Evolutionary conservation across 2,329 filamentous ascomycete genomes (phyloP).

Genomic region (Ambrosiella beaveri): DNA sequence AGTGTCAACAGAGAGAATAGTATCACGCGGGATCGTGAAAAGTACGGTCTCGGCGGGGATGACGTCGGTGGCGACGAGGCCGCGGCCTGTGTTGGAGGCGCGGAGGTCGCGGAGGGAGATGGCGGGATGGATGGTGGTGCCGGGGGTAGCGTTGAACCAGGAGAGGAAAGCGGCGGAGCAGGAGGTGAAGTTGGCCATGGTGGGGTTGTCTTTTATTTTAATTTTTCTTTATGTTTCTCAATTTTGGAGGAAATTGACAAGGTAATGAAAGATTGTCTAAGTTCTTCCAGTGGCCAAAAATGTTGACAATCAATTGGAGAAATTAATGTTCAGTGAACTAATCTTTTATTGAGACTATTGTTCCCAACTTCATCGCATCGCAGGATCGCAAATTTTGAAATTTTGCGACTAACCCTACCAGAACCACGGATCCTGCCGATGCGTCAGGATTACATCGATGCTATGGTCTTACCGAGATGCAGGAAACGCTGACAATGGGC

Average conservation of each 20-base stretch:
- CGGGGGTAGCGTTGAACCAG: constrained; percentile 37
- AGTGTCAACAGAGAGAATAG: constrained; percentile 56
- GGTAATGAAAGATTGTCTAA: not conserved
- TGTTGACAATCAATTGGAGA: not conserved
- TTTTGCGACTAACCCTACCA: not conserved
- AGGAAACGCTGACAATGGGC: too few relatives aligned
- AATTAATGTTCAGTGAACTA: not conserved
- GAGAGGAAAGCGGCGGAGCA: constrained; percentile 29
- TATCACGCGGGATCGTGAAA: constrained; percentile 58
- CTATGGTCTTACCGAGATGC: too few relatives aligned
- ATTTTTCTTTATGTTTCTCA: too few relatives aligned
- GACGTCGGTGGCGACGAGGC: constrained; percentile 50
- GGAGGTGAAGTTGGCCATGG: constrained; percentile 26
- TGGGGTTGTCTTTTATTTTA: too few relatives aligned
- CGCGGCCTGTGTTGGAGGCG: constrained; percentile 32
- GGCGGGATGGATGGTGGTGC: constrained; percentile 34
- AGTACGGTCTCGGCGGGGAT: constrained; percentile 60
- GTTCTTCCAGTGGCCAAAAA: too few relatives aligned
- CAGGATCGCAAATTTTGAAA: not conserved
- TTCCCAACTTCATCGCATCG: not conserved
- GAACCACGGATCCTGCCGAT: not conserved
- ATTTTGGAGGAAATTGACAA: too few relatives aligned
- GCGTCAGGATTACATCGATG: too few relatives aligned
- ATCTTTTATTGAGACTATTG: not conserved
- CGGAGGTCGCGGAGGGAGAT: constrained; percentile 37